phyloP scores from a whole-genome alignment of 306 rosid genomes.

The Fragaria nilgerrensis region DNA sequence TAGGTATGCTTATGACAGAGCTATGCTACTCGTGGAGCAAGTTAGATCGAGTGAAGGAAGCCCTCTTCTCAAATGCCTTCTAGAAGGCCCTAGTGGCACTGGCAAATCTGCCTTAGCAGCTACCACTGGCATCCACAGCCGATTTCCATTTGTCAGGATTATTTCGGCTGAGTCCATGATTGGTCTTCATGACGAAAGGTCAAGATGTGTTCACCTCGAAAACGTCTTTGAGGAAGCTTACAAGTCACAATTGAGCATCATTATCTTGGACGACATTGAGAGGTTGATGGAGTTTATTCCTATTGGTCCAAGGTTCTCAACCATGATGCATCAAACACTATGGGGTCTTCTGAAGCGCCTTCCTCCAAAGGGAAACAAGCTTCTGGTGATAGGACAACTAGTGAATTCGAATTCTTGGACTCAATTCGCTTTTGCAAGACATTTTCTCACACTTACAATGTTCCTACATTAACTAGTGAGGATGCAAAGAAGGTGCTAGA shows the following conservation, averaged over 20 bases:
- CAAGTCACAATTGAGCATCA: conserved; percentile 88
- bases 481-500: conserved; percentile 83
- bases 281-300: conserved; percentile 82
- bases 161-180: conserved; percentile 88
- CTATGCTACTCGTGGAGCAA: conserved; percentile 83
- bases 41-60: conserved; percentile 93
- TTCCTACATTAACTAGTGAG: conserved; percentile 60
- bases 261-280: conserved; percentile 91
- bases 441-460: conserved; percentile 75
- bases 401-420: conserved; percentile 79
- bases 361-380: conserved; percentile 96
- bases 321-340: conserved; percentile 75
- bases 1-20: conserved; percentile 70
- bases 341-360: conserved; percentile 74
- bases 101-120: conserved; percentile 94
- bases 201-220: conserved; percentile 77
- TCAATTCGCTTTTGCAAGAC: conserved; percentile 68
- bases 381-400: conserved; percentile 87
- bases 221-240: conserved; percentile 98
- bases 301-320: conserved; percentile 95
- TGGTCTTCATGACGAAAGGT: conserved; percentile 82
- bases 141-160: conserved; percentile 89
- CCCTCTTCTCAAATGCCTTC: conserved; percentile 85
- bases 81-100: conserved; percentile 96
- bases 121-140: conserved; percentile 88